Evolutionary conservation across 495 filamentous ascomycete genomes (phyloP).

Genomic region (Daldinia grandis): DNA sequence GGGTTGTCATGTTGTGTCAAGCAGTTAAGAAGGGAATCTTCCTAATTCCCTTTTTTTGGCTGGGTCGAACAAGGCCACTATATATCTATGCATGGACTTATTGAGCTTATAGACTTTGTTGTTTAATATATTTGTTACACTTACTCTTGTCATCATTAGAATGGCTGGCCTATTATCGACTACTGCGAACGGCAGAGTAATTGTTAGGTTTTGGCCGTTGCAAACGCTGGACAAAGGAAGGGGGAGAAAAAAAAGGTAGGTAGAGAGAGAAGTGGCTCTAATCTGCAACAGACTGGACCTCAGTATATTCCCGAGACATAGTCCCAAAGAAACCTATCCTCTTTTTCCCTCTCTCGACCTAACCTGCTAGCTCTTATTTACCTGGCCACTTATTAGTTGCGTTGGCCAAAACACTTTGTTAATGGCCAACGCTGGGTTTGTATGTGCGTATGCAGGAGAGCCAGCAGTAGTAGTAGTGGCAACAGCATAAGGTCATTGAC

Average conservation of each 20-base stretch:
- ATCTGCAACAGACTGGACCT: constrained; percentile 43
- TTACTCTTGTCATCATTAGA: constrained; percentile 19
- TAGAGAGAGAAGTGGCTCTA: constrained; percentile 29
- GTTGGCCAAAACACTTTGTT: constrained; percentile 19
- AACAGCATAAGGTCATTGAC: constrained; percentile 47
- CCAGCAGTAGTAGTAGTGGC: constrained; percentile 9
- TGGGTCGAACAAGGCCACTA: constrained; percentile 27
- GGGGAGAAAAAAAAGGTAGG: constrained; percentile 25
- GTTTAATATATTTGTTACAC: constrained; percentile 34
- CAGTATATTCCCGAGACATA: constrained; percentile 57
- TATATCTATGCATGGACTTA: constrained; percentile 18
- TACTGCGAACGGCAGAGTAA: constrained; percentile 38
- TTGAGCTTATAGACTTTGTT: constrained; percentile 28
- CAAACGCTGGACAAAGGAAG: constrained; percentile 52
- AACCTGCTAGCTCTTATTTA: constrained; percentile 8
- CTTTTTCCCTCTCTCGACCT: constrained; percentile 12
- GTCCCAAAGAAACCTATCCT: constrained; percentile 32
- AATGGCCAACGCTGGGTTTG: constrained; percentile 33
- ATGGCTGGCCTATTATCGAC: constrained; percentile 19
- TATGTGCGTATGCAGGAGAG: constrained; percentile 26
- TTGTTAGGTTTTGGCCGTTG: constrained; percentile 35
- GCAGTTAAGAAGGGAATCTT: constrained; percentile 18
- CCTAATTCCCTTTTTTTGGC: constrained; percentile 10
- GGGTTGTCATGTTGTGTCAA: constrained; percentile 13
- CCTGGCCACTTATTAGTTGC: constrained; percentile 9